Evolutionary conservation across 1,284 basidiomycete species (phyloP).

Genomic region (Pascua guehoae): DNA sequence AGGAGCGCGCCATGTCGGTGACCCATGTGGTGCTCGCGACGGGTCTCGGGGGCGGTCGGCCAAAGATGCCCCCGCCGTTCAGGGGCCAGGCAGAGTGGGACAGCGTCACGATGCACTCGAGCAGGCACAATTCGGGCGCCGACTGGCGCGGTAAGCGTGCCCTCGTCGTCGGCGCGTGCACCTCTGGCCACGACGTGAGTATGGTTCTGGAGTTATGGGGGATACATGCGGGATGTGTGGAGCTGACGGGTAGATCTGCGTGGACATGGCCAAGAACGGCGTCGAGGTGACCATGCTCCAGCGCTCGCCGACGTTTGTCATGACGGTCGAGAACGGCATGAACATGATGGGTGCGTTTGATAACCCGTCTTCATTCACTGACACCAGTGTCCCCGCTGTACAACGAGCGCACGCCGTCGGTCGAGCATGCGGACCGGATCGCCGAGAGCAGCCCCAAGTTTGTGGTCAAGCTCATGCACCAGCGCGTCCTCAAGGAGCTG

Average conservation of each 20-base stretch:
- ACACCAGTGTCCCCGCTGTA: conserved; percentile 52
- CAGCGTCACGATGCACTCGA: conserved; percentile 60
- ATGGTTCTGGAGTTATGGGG: conserved; percentile 59
- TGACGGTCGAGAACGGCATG: conserved; percentile 56
- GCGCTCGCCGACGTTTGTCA: conserved; percentile 61
- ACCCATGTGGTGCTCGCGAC: conserved; percentile 56
- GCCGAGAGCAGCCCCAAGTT: conserved; percentile 30
- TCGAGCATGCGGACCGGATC: conserved; percentile 54
- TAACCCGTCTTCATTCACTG: too few relatives aligned
- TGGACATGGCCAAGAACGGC: conserved; percentile 54
- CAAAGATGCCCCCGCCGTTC: conserved; percentile 52
- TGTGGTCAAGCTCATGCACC: conserved; percentile 52
- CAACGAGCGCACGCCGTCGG: conserved; percentile 44
- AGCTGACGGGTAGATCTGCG: conserved; percentile 33
- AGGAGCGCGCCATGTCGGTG: conserved; percentile 54
- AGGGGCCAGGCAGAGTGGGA: conserved; percentile 55
- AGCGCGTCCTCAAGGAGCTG: conserved; percentile 52
- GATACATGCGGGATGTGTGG: too few relatives aligned
- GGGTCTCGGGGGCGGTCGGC: conserved; percentile 58
- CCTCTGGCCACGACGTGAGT: conserved; percentile 52
- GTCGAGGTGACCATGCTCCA: conserved; percentile 63
- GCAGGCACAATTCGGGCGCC: conserved; percentile 55
- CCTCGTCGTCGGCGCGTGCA: conserved; percentile 61
- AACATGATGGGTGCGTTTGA: background rate
- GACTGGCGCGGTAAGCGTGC: conserved; percentile 61